Evolutionary conservation across 129 eudicot species (phyloP).

Genomic region (Logfia minima): DNA sequence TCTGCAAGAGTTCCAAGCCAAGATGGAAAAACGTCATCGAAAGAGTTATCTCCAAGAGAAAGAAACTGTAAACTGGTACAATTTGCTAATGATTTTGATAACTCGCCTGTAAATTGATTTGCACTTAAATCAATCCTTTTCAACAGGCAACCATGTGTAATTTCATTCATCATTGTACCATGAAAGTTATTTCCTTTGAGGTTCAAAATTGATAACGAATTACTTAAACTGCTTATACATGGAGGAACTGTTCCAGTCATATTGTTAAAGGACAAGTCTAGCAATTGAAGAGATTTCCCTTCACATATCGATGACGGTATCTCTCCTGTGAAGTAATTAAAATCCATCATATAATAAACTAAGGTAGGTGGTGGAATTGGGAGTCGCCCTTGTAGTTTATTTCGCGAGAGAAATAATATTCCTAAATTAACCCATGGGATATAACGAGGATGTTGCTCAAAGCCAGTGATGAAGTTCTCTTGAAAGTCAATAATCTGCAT

Average conservation of each 20-base stretch:
- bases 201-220: too few relatives aligned
- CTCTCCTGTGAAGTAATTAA: constrained; percentile 16
- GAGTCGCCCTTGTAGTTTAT: constrained; percentile 1
- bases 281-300: constrained; percentile 11
- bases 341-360: neutral
- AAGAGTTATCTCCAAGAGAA: constrained; percentile 6
- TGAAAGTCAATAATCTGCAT: constrained; percentile 6
- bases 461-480: constrained; percentile 11
- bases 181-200: too few relatives aligned
- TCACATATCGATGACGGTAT: constrained; percentile 10
- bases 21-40: too few relatives aligned
- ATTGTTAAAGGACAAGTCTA: too few relatives aligned
- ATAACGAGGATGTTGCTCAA: neutral
- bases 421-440: constrained; percentile 15
- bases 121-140: too few relatives aligned
- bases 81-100: constrained; percentile 22
- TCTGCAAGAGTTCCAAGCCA: neutral
- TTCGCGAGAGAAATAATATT: neutral
- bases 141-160: too few relatives aligned
- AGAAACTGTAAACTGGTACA: constrained; percentile 10
- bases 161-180: too few relatives aligned
- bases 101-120: too few relatives aligned
- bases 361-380: constrained; percentile 25
- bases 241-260: too few relatives aligned
- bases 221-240: too few relatives aligned